Evolutionary conservation across 2,329 filamentous ascomycete species (phyloP).

Genomic region (Ophiocordyceps sinensis): DNA sequence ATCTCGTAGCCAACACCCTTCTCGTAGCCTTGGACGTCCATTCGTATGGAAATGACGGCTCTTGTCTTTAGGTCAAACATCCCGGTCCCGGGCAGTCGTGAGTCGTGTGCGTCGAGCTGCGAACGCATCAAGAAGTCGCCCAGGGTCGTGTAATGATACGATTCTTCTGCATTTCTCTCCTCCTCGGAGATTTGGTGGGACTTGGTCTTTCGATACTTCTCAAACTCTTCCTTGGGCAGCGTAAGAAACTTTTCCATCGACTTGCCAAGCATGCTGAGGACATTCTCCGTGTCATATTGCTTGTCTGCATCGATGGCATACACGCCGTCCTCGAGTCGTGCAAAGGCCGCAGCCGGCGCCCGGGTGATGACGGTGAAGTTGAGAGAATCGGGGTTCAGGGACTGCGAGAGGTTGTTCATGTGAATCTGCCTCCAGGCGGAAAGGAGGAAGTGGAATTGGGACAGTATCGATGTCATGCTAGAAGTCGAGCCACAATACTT

Average conservation of each 20-base stretch:
- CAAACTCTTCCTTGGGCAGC: slow-evolving; percentile 65
- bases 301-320: slow-evolving; percentile 98
- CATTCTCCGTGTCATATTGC: slow-evolving; percentile 68
- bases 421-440: slow-evolving; percentile 70
- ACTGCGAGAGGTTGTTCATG: slow-evolving; percentile 47
- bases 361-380: slow-evolving; percentile 60
- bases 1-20: slow-evolving; percentile 81
- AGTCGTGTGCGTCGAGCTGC: slow-evolving; percentile 82
- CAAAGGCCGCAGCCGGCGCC: slow-evolving; percentile 65
- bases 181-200: slow-evolving; percentile 57
- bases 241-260: slow-evolving; percentile 96
- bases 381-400: slow-evolving; percentile 44
- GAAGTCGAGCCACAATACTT: slow-evolving; percentile 93
- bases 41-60: slow-evolving; percentile 80
- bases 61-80: slow-evolving; percentile 96
- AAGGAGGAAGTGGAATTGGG: slow-evolving; percentile 86
- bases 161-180: slow-evolving; percentile 56
- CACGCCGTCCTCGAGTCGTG: slow-evolving; percentile 66
- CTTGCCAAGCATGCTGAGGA: slow-evolving; percentile 84
- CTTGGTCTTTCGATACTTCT: slow-evolving; percentile 61
- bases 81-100: slow-evolving; percentile 73
- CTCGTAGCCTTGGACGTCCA: slow-evolving; percentile 62
- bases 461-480: slow-evolving; percentile 78
- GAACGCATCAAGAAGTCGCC: slow-evolving; percentile 90
- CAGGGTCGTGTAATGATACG: slow-evolving; percentile 76